Percentiles rank a stretch among this genome's conserved stretches.
Conservation (phyloP, 805 yeast genomes). For the Saccharomycopsis oosterbeekiorum region DNA sequence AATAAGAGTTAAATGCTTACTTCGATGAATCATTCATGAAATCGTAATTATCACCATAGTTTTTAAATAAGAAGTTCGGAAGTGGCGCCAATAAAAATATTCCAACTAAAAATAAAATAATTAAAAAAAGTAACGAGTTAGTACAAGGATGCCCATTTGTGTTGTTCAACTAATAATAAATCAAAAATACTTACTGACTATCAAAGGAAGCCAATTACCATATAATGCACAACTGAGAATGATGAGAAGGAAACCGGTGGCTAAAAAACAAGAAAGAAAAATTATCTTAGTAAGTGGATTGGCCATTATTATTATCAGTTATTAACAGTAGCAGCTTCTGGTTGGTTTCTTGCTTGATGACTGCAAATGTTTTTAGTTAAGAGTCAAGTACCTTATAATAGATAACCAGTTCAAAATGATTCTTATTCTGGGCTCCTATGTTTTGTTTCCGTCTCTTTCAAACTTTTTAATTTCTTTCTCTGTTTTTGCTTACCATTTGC, state of each 20-base stretch:
- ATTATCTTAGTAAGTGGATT: constrained; percentile 73
- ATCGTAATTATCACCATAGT: constrained; percentile 38
- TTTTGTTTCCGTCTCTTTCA: too few species aligned
- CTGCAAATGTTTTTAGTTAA: not conserved
- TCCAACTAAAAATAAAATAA: constrained; percentile 31
- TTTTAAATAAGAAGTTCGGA: constrained; percentile 53
- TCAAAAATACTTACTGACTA: constrained; percentile 41
- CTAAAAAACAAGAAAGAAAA: constrained; percentile 64
- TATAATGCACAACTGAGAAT: constrained; percentile 81
- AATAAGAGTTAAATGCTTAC: constrained; percentile 21
- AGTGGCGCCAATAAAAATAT: constrained; percentile 61
- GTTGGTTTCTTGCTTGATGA: not conserved
- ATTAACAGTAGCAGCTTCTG: not conserved
- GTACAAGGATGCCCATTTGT: not conserved
- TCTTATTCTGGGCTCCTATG: too few species aligned
- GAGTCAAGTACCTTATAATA: too few species aligned
- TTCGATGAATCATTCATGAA: constrained; percentile 49
- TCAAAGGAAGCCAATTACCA: constrained; percentile 86
- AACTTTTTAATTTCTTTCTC: too few species aligned
- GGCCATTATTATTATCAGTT: not conserved
- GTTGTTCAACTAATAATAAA: not conserved
- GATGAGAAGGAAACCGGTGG: constrained; percentile 82
- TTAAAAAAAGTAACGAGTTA: constrained; percentile 20
- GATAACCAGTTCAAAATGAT: too few species aligned
- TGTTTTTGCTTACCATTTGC: too few species aligned